These are phyloP conservation scores for Talaromyces atroroseus DNA, from an alignment of 2,329 filamentous ascomycete species.

Conservation along the genomic window DNA sequence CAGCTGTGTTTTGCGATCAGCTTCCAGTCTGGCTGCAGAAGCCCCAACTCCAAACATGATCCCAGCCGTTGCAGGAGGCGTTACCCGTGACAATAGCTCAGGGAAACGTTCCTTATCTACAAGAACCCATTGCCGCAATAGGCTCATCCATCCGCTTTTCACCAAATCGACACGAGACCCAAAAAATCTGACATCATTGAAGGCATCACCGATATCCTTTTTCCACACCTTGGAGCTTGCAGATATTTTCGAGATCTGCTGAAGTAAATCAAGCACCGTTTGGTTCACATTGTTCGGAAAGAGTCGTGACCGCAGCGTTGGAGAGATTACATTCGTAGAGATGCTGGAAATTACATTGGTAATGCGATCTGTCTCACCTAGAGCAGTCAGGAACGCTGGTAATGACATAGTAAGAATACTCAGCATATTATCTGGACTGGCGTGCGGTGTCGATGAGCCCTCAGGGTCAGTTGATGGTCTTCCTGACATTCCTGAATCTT, in stretches of 20 bases:
- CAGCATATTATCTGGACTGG: constrained; percentile 68
- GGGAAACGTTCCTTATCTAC: constrained; percentile 83
- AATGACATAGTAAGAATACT: constrained; percentile 73
- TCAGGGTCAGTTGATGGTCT: constrained; percentile 40
- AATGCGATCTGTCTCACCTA: constrained; percentile 81
- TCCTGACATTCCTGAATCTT: constrained; percentile 44
- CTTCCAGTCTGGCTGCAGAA: constrained; percentile 86
- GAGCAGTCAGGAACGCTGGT: constrained; percentile 72
- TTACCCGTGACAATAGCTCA: constrained; percentile 73
- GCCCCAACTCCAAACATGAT: constrained; percentile 99
- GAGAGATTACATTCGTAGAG: constrained; percentile 74
- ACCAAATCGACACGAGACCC: constrained; percentile 61
- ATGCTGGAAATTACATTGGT: constrained; percentile 72
- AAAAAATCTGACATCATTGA: constrained; percentile 86
- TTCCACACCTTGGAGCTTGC: constrained; percentile 86
- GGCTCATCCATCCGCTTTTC: constrained; percentile 69
- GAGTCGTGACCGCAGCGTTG: constrained; percentile 72
- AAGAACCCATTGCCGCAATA: constrained; percentile 77
- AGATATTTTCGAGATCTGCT: constrained; percentile 69
- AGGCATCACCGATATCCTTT: constrained; percentile 85
- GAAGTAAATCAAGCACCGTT: constrained; percentile 65
- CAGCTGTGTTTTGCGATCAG: constrained; percentile 86
- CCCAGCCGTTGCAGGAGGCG: constrained; percentile 81
- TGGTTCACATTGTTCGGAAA: constrained; percentile 81
- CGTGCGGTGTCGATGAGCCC: constrained; percentile 29